Conservation (phyloP, 2,329 filamentous ascomycete species). For the Stachybotrys chlorohalonatus region DNA sequence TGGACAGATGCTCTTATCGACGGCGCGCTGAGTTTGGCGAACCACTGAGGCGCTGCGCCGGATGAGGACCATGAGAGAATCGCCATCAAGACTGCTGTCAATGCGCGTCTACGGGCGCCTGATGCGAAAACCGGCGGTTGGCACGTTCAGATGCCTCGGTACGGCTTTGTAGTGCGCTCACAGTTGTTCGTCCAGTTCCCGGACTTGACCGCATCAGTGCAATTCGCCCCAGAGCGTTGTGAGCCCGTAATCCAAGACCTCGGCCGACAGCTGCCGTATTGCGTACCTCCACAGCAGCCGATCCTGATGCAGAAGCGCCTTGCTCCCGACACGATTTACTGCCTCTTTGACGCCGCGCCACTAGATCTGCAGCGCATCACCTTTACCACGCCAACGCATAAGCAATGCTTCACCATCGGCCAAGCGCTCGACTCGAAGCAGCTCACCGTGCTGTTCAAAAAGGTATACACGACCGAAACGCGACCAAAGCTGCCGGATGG, state of each 20-base stretch:
- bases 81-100: constrained; percentile 16
- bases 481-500: background rate
- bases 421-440: background rate
- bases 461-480: background rate
- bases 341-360: background rate
- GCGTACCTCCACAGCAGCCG: background rate
- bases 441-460: background rate
- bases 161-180: constrained; percentile 21
- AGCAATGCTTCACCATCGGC: background rate
- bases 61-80: constrained; percentile 8
- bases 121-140: constrained; percentile 3
- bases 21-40: constrained; percentile 27
- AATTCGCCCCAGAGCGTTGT: background rate
- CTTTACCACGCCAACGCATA: background rate
- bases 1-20: constrained; percentile 30
- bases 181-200: constrained; percentile 16
- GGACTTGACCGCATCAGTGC: constrained; percentile 8
- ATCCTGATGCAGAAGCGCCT: background rate
- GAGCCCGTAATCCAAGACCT: background rate
- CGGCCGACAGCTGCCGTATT: too few relatives aligned
- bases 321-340: background rate
- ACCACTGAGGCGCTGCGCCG: constrained; percentile 14
- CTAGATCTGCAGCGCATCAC: background rate
- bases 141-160: constrained; percentile 1
- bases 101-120: constrained; percentile 3